Conservation (phyloP, 1,139 yeast genomes). For the Candida sojae region DNA sequence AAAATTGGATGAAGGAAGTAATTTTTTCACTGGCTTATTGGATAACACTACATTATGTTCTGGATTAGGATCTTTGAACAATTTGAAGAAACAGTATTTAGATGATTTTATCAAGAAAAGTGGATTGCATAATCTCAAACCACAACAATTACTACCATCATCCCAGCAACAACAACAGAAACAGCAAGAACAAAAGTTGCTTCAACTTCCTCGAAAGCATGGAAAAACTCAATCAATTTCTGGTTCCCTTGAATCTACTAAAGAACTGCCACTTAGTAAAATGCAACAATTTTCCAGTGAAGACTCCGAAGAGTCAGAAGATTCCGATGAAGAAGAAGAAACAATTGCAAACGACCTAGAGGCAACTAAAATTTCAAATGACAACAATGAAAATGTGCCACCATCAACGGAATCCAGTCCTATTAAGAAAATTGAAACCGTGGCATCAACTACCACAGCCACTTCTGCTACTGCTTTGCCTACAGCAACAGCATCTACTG, state of each 20-base stretch:
- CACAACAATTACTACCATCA: background rate
- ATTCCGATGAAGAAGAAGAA: slow-evolving; percentile 7
- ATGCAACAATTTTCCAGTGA: background rate
- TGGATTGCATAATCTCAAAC: background rate
- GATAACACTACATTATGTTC: slow-evolving; percentile 56
- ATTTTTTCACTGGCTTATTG: slow-evolving; percentile 44
- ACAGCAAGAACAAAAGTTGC: slow-evolving; percentile 1
- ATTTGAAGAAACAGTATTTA: slow-evolving; percentile 12
- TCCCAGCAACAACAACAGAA: background rate
- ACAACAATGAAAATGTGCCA: background rate
- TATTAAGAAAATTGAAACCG: background rate
- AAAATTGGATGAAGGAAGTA: slow-evolving; percentile 20
- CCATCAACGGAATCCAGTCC: background rate
- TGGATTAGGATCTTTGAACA: slow-evolving; percentile 33
- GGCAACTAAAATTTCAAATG: background rate
- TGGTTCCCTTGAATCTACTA: background rate
- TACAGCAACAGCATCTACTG: no score
- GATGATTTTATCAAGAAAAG: slow-evolving; percentile 19
- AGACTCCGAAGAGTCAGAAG: slow-evolving; percentile 1
- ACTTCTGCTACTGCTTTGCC: background rate
- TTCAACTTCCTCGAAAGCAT: background rate
- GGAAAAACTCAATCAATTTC: background rate
- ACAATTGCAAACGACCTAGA: slow-evolving; percentile 6
- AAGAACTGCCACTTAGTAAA: background rate
- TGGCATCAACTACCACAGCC: background rate